Base-by-base conservation (phyloP, 495 filamentous ascomycete genomes). In the Aspergillus carlsbadensis region DNA sequence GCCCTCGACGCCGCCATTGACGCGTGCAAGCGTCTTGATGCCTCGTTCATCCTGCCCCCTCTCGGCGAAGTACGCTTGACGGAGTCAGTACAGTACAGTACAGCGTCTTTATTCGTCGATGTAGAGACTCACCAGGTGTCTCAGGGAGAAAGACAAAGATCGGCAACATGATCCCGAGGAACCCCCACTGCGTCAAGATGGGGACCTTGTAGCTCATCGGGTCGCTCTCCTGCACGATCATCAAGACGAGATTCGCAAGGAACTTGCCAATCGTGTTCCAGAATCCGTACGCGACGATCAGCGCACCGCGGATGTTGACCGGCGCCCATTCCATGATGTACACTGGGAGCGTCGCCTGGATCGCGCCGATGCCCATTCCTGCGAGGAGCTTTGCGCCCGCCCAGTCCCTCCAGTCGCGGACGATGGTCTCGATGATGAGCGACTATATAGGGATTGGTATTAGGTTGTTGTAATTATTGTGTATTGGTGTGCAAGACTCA, bases 271-370 rank as follows among this genome's bases (percentile, higher is more conserved):
- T 45, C 1, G 42, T 45, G 18, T 45, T 45, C 42, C 42, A 45
- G 14, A 45, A 45, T 6, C 42, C 42, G 20, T 45, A 45, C 11
- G 42, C 42, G 14, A 45, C 42, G 5, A 45, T 21, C 42, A 45
- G 14, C 6, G 42, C 42, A 4, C 42, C 42, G 7, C 42, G 17
- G 13, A 45, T 45, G 24, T 45, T 45, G 11, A 24, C 42, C 1
- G 42, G 42, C 6, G 42, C 42, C 42, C 42, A 45, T 24, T 45
- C 42, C 42, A 45, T 45, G 6, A 45, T 7, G 20, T 45, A 45
- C 2, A 45, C 42, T 2, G 42, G 42, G 0, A 45, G 42, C 1
- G 42, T 45, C 18, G 42, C 42, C 20, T 45, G 42, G 42, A 45
- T 45, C 2, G 42, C 42, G 1, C 42, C 42, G 8, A 45, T 45